Base-by-base conservation (phyloP, 2,329 filamentous ascomycete genomes). In the Calonectria multiphialidica region DNA sequence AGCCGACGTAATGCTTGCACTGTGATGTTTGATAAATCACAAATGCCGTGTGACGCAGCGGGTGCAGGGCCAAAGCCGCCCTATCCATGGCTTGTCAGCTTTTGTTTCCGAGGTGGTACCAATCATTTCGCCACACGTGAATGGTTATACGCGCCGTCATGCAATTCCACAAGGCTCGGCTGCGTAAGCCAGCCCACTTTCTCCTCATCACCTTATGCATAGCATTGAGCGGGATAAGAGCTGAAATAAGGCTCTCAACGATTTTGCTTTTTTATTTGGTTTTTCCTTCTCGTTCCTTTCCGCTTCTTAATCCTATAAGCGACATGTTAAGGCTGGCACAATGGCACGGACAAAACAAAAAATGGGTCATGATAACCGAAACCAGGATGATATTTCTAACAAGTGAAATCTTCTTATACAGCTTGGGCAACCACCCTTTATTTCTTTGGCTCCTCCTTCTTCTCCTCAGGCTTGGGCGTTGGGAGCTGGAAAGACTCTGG, bases 401-500 rank as follows among this genome's bases (percentile, higher is more conserved):
- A 81, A 78, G 76, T 73, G 71, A 79, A 79, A 75, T 61, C 53
- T 47, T 80, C 80, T 80, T 81, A 75, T 82, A 82, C 78, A 81
- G 71, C 69, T 80, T 79, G 70, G 74, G 72, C 67, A 64, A 70
- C 59, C 59, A 63, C 70, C 66, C 45, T 82, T 86, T 95, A 96
- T 89, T 98, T 98, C 93, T 98, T 98, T 80, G 93, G 91, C 86
- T 96, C 94, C 84, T 96, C 94, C 83, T 94, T 93, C 88, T 95
- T 95, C 81, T 95, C 93, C 87, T 99, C 97, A 5, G 97, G 96
- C 88, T 98, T 98, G 66, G 97, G 94, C 61, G 94, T 98, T 33
- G 97, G 97, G 75, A 99, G 89, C 88, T 98, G 98, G 89, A 98
- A 98, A 83, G 85, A 89, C 81, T 97, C 94, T 33, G 96, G 96